Evolutionary conservation across 2,329 filamentous ascomycete species (phyloP).

Genomic region (Pleoardoris graminearum): DNA sequence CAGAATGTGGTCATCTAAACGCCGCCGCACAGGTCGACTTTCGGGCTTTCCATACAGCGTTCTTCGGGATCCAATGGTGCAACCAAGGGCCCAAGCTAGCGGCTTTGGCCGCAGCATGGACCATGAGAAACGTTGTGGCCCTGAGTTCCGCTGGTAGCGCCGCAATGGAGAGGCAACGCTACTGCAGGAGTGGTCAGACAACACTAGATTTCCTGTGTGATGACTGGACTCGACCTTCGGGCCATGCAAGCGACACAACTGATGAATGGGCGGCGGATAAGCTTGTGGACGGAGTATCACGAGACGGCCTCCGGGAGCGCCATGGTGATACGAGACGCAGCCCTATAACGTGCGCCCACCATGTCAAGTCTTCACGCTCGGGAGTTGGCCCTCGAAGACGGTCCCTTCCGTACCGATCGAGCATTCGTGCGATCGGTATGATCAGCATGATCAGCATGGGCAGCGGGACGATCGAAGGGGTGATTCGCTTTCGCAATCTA

Average conservation of each 20-base stretch:
- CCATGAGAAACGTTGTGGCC: constrained; percentile 5
- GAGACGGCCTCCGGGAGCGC: constrained; percentile 9
- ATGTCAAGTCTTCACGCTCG: too few species aligned
- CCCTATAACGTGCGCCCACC: constrained; percentile 14
- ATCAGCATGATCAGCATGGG: not conserved
- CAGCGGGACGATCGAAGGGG: not conserved
- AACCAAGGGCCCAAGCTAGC: not conserved
- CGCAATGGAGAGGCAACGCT: constrained; percentile 1
- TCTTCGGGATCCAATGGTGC: constrained; percentile 2
- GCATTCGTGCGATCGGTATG: not conserved
- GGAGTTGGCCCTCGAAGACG: not conserved
- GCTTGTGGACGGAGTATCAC: constrained; percentile 2
- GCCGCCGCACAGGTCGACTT: constrained; percentile 13
- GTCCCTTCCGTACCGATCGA: not conserved
- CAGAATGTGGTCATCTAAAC: constrained; percentile 8
- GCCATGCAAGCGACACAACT: constrained; percentile 11
- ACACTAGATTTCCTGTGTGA: constrained; percentile 1
- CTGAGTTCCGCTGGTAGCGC: constrained; percentile 12
- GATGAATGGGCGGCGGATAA: constrained; percentile 7
- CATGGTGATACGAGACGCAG: constrained; percentile 26
- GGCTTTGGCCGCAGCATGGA: constrained; percentile 12
- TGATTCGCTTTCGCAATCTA: constrained; percentile 10
- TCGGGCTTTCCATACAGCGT: constrained; percentile 6
- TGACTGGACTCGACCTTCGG: constrained; percentile 4
- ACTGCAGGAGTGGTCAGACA: constrained; percentile 6